phyloP scores from a whole-genome alignment of 75 land plant genomes.

The Pinus albicaulis region DNA sequence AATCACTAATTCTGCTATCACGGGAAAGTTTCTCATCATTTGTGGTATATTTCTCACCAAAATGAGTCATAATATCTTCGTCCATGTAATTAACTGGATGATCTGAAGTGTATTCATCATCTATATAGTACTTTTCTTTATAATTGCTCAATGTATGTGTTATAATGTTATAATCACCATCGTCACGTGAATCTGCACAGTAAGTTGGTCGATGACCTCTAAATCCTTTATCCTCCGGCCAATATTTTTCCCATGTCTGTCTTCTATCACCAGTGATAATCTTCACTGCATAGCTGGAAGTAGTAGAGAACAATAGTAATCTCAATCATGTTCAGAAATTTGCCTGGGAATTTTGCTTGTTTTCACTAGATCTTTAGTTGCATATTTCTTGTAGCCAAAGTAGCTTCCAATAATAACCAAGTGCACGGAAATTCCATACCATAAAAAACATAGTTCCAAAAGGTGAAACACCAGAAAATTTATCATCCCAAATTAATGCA shows the following conservation, averaged over 20 bases:
- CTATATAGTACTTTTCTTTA: conserved; percentile 20
- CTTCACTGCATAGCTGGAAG: conserved; percentile 62
- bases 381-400: conserved; percentile 46
- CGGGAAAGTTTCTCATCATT: conserved; percentile 11
- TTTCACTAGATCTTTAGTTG: conserved; percentile 48
- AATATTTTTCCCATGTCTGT: conserved; percentile 8
- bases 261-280: conserved; percentile 66
- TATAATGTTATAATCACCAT: conserved; percentile 35
- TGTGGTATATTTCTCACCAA: conserved; percentile 19
- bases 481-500: too few relatives aligned
- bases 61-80: conserved; percentile 47
- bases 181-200: conserved; percentile 25
- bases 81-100: conserved; percentile 37
- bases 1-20: conserved; percentile 6
- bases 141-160: conserved; percentile 27
- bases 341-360: conserved; percentile 47
- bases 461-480: conserved; percentile 37
- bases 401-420: conserved; percentile 47
- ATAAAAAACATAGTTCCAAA: conserved; percentile 48
- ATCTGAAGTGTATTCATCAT: conserved; percentile 26
- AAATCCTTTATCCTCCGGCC: too few relatives aligned
- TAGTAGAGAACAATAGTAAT: conserved; percentile 59
- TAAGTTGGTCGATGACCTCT: conserved; percentile 22
- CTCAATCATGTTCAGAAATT: conserved; percentile 53
- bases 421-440: conserved; percentile 63